Conservation (phyloP, 208 protist species). For the Leishmania mexicana region DNA sequence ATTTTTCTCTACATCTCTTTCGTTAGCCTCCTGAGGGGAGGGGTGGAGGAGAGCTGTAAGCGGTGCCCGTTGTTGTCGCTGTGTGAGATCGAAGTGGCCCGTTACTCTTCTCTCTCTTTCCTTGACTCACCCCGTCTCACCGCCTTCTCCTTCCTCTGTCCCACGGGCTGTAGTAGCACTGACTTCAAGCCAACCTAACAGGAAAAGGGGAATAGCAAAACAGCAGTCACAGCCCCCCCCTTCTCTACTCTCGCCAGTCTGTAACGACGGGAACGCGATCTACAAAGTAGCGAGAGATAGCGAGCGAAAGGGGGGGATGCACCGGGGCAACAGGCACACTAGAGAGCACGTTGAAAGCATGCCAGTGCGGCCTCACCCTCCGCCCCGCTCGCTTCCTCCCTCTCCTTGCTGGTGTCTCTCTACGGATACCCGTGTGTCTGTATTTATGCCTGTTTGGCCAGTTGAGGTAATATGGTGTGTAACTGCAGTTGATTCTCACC, state of each 20-base stretch:
- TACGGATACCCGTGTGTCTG: neutral
- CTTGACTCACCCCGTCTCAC: neutral
- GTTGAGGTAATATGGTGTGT: neutral
- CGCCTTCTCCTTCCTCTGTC: neutral
- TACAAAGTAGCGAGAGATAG: neutral
- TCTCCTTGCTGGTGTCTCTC: neutral
- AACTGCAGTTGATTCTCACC: neutral
- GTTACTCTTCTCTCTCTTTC: neutral
- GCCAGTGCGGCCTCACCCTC: neutral
- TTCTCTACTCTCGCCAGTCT: neutral
- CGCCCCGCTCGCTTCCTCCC: neutral
- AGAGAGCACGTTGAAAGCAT: neutral
- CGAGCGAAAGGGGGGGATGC: neutral
- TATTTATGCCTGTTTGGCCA: neutral
- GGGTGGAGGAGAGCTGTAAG: neutral
- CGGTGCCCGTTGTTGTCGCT: neutral
- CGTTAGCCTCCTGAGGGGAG: neutral
- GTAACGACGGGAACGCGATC: neutral
- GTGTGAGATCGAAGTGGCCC: neutral
- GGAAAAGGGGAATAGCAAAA: neutral
- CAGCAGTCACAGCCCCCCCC: neutral
- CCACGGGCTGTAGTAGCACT: conserved; percentile 7
- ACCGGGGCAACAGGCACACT: neutral
- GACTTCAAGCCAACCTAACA: neutral
- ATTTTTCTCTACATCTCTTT: conserved; percentile 5